phyloP scores from a whole-genome alignment of 148 eudicot species.

The Rhododendron ferrugineum region DNA sequence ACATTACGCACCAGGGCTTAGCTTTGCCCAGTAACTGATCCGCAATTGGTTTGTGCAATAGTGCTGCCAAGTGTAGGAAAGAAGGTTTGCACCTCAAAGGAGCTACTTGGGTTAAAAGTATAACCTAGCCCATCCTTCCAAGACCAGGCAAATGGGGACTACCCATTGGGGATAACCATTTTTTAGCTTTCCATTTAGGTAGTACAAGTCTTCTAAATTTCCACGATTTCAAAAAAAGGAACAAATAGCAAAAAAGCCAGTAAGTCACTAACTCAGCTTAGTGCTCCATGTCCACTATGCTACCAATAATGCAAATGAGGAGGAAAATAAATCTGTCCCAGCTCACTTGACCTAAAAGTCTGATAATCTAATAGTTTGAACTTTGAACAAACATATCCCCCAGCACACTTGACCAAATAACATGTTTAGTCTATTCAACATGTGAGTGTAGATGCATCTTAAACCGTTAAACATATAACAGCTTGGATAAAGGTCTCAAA shows the following conservation, averaged over 20 bases:
- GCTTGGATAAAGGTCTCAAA: background rate
- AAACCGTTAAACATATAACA: background rate
- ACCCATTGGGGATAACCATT: background rate
- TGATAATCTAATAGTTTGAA: background rate
- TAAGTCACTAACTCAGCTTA: background rate
- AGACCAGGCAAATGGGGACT: background rate
- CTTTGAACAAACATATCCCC: background rate
- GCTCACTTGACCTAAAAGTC: background rate
- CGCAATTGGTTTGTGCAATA: background rate
- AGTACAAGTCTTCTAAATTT: background rate
- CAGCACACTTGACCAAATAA: background rate
- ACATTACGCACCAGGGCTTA: background rate
- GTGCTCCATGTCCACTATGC: background rate
- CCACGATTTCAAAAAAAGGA: background rate
- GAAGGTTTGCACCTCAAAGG: slow-evolving; percentile 2
- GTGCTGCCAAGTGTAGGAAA: background rate
- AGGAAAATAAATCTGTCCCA: background rate
- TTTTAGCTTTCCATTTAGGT: background rate
- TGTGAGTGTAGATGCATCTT: background rate
- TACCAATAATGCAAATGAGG: background rate
- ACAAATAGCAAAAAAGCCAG: background rate
- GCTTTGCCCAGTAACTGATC: background rate
- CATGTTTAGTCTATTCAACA: background rate
- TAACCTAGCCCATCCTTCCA: background rate
- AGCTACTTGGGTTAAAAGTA: background rate